Evolutionary conservation across 169 alveolate genomes (phyloP).

Genomic region (Babesia caballi): DNA sequence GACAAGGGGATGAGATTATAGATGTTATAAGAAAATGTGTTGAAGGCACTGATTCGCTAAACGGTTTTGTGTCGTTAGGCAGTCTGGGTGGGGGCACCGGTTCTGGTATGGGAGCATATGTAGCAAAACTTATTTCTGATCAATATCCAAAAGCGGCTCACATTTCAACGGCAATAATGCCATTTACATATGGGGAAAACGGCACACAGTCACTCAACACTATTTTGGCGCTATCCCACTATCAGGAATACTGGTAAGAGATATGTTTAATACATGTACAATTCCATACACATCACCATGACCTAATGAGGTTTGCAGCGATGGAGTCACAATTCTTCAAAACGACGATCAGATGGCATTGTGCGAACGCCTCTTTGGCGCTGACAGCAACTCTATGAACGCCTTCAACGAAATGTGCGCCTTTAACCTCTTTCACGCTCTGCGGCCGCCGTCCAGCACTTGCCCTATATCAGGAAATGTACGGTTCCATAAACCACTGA

Average conservation of each 20-base stretch:
- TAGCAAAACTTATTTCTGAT: constrained; percentile 49
- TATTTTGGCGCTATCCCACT: constrained; percentile 49
- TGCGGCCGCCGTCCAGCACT: constrained; percentile 14
- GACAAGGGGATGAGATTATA: constrained; percentile 16
- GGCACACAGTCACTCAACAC: constrained; percentile 64
- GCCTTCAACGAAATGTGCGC: background rate
- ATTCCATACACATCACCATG: constrained; percentile 30
- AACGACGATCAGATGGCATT: constrained; percentile 31
- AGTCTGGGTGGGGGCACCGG: constrained; percentile 73
- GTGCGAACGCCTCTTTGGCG: constrained; percentile 23
- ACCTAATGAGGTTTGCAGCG: constrained; percentile 32
- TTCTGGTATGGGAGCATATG: constrained; percentile 64
- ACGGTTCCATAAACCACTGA: background rate
- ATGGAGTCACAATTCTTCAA: constrained; percentile 40
- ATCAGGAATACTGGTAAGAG: constrained; percentile 57
- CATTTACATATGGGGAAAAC: constrained; percentile 63
- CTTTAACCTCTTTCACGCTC: constrained; percentile 28
- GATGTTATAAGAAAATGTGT: constrained; percentile 38
- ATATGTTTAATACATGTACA: constrained; percentile 13
- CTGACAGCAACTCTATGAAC: constrained; percentile 15
- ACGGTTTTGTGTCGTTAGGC: constrained; percentile 58
- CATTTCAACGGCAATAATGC: constrained; percentile 51
- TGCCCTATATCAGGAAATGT: constrained; percentile 3
- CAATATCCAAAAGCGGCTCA: constrained; percentile 48
- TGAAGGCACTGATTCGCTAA: constrained; percentile 49